phyloP scores from a whole-genome alignment of 139 green algal species.

The Microglena sp. region DNA sequence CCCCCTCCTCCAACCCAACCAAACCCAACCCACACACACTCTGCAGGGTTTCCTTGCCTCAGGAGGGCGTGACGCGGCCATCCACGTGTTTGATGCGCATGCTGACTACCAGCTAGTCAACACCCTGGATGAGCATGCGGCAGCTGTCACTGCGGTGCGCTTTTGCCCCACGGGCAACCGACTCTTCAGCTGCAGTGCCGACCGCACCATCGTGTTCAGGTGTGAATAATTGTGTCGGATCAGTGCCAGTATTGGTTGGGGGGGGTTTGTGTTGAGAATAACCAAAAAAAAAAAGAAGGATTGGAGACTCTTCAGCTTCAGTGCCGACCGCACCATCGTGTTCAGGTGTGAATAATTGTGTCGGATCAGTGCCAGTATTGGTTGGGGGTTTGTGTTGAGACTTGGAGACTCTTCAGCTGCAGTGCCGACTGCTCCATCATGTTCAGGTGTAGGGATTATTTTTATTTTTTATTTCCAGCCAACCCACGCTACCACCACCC shows the following conservation, averaged over 20 bases:
- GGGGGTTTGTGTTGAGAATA: background rate
- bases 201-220: constrained; percentile 33
- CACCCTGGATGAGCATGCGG: constrained; percentile 47
- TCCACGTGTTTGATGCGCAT: constrained; percentile 40
- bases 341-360: no score
- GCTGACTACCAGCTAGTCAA: constrained; percentile 28
- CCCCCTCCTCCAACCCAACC: no score
- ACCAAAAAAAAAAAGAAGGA: background rate
- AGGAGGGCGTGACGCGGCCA: constrained; percentile 26
- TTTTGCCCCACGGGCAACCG: constrained; percentile 25
- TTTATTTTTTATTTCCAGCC: no score
- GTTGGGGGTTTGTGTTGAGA: background rate
- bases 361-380: background rate
- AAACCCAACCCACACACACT: no score
- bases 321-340: constrained; percentile 28
- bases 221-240: no score
- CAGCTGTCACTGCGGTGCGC: constrained; percentile 35
- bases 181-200: constrained; percentile 33
- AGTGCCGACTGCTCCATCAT: constrained; percentile 29
- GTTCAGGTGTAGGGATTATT: constrained; percentile 18
- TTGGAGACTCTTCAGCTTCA: constrained; percentile 25
- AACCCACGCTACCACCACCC: no score
- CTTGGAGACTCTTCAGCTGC: constrained; percentile 24
- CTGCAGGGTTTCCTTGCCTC: constrained; percentile 35
- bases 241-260: background rate